A percentile compares a stretch with the other conserved stretches of the same genome.
These are phyloP conservation scores for Apiotrichum montevideense DNA, from an alignment of 1,284 basidiomycete species.

Conservation along the genomic window DNA sequence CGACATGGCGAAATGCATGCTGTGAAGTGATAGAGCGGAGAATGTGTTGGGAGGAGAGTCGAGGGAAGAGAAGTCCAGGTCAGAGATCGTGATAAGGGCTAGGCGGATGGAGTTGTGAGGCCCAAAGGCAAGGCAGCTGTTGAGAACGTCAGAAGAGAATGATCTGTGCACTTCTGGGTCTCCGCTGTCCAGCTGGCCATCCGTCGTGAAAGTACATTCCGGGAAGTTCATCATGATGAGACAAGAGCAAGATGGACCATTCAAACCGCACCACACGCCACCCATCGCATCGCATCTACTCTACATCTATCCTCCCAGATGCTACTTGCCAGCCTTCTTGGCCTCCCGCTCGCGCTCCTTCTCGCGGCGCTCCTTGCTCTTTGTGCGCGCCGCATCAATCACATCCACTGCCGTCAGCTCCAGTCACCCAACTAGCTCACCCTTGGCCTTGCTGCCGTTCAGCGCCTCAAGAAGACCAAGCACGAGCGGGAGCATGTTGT, in stretches of 20 bases:
- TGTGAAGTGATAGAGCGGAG: background rate
- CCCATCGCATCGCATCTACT: too few species aligned
- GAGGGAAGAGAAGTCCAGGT: background rate
- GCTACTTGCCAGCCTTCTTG: constrained; percentile 19
- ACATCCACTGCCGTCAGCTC: constrained; percentile 5
- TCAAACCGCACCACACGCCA: too few species aligned
- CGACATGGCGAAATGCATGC: constrained; percentile 2
- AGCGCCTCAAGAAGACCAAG: constrained; percentile 37
- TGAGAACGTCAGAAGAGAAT: too few species aligned
- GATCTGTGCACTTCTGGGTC: too few species aligned
- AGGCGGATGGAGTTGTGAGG: too few species aligned
- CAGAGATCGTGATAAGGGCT: background rate
- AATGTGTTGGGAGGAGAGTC: background rate
- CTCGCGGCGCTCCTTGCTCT: constrained; percentile 35
- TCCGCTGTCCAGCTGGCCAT: too few species aligned
- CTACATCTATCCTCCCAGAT: too few species aligned
- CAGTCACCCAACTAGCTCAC: constrained; percentile 31
- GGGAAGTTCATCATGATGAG: too few species aligned
- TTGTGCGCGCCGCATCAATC: constrained; percentile 21
- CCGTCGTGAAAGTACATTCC: too few species aligned
- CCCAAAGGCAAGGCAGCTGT: too few species aligned
- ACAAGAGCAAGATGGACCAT: too few species aligned
- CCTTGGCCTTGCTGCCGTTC: constrained; percentile 27
- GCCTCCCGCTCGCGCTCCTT: constrained; percentile 24
- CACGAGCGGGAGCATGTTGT: constrained; percentile 37